Evolutionary conservation across 2,329 filamentous ascomycete species (phyloP), one percentile per base, ranked within the genome.

Genomic region (Ophiostoma pallidulum): DNA sequence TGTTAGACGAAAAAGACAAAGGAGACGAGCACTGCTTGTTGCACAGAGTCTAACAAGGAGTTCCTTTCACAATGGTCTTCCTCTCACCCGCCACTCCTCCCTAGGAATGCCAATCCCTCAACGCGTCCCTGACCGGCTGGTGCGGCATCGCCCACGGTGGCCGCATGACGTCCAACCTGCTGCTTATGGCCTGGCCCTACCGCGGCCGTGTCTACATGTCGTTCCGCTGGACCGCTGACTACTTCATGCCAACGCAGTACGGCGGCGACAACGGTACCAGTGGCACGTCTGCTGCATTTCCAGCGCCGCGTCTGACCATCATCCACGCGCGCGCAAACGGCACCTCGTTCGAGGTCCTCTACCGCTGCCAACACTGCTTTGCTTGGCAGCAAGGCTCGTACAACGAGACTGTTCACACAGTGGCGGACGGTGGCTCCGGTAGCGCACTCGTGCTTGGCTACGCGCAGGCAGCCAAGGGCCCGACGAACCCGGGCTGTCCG

Each of bases 311-410:
- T 20, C 60, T 85, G 20, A 79, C 74, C 0, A 71, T 78, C 53
- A 74, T 84, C 51, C 74, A 72, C n/a, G 71, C 73, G 14, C 69
- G 64, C 18, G 66, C 82, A 46, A 80, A 73, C 56, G 66, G 68
- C 10, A 77, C 73, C 18, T 65, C 73, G 53, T 86, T 76, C 60
- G 73, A 74, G 39, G 58, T 84, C 43, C 70, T 83, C n/a, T 86
- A 82, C 64, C 72, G 77, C 42, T 85, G 82, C 62, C 62, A 78
- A 54, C 68, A 70, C 54, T 80, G 76, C 58, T 65, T 77, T 16
- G 54, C 65, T 0, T 80, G 75, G 71, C 62, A 73, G 55, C 67
- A 77, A 36, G 66, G 69, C 20, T 70, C 68, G 3, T 63, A 65
- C 37, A 64, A 62, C 3, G 67, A 67, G 1, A 65, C 62, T 4